A percentile compares a stretch with the other conserved stretches of the same genome.
Conservation (phyloP, 805 yeast genomes). For the Starmerella tilneyi region DNA sequence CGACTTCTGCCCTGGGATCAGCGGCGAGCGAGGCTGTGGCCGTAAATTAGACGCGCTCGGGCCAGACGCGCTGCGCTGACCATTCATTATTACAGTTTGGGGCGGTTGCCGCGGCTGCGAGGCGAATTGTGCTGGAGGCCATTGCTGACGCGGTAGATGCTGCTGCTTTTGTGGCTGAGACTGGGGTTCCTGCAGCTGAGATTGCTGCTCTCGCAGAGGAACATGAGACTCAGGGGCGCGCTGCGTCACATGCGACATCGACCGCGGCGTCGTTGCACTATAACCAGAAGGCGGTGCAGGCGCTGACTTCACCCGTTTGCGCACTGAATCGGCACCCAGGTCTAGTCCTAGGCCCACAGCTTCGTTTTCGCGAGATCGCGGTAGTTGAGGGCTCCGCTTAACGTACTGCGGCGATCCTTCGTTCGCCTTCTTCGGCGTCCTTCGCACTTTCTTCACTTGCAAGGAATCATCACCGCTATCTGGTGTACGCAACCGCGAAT, state of each 20-base stretch:
- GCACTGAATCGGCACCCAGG: background rate
- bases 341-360: slow-evolving; percentile 3
- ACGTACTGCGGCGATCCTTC: background rate
- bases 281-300: background rate
- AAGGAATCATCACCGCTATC: background rate
- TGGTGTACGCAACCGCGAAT: background rate
- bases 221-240: too few relatives aligned
- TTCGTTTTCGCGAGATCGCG: background rate
- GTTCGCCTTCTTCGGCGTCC: background rate
- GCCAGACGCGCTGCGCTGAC: too few relatives aligned
- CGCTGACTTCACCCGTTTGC: background rate
- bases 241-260: slow-evolving; percentile 1
- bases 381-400: background rate
- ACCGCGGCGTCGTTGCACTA: background rate
- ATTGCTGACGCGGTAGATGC: background rate
- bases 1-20: background rate
- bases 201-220: background rate
- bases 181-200: background rate
- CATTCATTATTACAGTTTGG: too few relatives aligned
- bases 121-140: background rate
- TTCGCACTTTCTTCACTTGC: background rate
- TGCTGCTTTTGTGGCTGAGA: background rate
- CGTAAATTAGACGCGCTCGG: too few relatives aligned
- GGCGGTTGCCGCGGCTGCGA: too few relatives aligned
- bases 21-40: too few relatives aligned